Evolutionary conservation across 2,329 filamentous ascomycete species (phyloP), one percentile per base, ranked within the genome.

Genomic region (Berkeleyomyces rouxiae): DNA sequence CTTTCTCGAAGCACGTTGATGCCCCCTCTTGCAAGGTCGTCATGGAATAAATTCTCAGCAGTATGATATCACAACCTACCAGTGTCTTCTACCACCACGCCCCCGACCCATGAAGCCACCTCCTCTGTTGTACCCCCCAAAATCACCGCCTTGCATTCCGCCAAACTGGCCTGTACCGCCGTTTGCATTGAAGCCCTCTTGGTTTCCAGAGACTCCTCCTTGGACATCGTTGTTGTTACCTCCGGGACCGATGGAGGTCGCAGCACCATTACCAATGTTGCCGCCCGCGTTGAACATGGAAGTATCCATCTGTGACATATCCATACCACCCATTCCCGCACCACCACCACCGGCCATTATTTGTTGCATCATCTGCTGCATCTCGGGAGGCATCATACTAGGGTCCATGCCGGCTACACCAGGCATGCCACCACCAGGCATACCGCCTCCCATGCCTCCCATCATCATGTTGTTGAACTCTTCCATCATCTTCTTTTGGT

Each of bases 401-500:
- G 79, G 81, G 33, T 85, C 82, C 79, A 83, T 82, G 3, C 79
- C 79, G 0, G 77, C 68, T 60, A 64, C 61, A 23, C 73, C 74
- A 0, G 73, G 71, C 76, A 80, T 79, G 2, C 72, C 74, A 23
- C 70, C 74, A 3, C 71, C 72, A 10, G 68, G 68, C 61, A 63
- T 61, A 10, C 64, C 61, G 47, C 77, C 77, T 16, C 75, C 74
- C 74, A 81, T 80, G 11, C 51, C 42, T 36, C 61, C 58, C 81
- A 85, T 85, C 81, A 85, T 84, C 81, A 85, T 84, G 71, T 73
- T 80, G 68, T 81, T 81, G 74, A 85, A 81, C 47, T 86, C 83
- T 66, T 86, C 82, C 74, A 85, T 82, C 81, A 86, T 88, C 77
- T 92, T 96, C 74, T 95, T 91, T 68, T 82, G 82, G 67, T 80